Evolutionary conservation across 495 filamentous ascomycete species (phyloP).

Genomic region (Podospora tetraspora): DNA sequence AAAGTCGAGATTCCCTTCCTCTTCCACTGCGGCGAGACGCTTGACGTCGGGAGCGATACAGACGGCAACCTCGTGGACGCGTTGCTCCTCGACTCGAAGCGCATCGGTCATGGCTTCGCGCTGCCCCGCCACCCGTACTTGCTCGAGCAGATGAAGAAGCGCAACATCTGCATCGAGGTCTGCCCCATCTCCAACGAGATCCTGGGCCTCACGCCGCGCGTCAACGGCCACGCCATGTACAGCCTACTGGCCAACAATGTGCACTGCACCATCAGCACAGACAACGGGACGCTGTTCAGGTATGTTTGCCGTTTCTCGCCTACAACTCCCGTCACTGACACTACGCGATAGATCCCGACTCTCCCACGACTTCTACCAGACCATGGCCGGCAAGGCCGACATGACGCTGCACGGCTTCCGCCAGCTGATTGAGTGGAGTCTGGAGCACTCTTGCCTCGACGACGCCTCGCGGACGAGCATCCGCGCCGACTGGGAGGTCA

Average conservation of each 20-base stretch:
- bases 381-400: constrained; percentile 46
- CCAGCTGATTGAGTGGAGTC: constrained; percentile 51
- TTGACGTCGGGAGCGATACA: constrained; percentile 67
- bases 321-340: neutral
- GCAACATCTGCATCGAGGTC: constrained; percentile 76
- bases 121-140: constrained; percentile 81
- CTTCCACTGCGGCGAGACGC: constrained; percentile 89
- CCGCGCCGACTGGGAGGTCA: constrained; percentile 37
- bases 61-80: constrained; percentile 89
- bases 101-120: constrained; percentile 91
- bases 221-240: constrained; percentile 47
- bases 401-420: constrained; percentile 50
- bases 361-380: constrained; percentile 54
- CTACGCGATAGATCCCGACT: constrained; percentile 41
- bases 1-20: constrained; percentile 84
- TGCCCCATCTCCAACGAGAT: constrained; percentile 91
- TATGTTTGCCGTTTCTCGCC: constrained; percentile 17
- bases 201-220: constrained; percentile 43
- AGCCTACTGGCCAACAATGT: constrained; percentile 47
- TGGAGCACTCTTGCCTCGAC: constrained; percentile 48
- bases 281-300: constrained; percentile 52
- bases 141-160: constrained; percentile 74
- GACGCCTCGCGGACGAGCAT: constrained; percentile 28
- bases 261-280: constrained; percentile 49
- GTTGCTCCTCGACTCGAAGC: constrained; percentile 71